These are phyloP conservation scores for Bidens hawaiensis DNA, from an alignment of 140 eudicot genomes.

Conservation along the genomic window DNA sequence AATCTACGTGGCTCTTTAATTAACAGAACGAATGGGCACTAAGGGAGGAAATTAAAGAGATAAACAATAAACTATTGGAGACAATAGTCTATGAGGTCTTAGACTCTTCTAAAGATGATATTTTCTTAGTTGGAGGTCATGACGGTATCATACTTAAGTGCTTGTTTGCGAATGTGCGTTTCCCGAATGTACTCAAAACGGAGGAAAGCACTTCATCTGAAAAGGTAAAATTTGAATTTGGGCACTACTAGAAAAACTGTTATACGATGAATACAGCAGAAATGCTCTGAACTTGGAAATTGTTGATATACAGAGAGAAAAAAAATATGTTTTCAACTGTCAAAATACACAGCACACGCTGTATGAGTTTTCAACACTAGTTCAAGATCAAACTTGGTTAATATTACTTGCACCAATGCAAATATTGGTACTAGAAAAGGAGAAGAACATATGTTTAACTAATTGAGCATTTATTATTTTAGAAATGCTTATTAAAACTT, in stretches of 20 bases:
- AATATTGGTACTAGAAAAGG: not conserved
- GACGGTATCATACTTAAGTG: conserved; percentile 34
- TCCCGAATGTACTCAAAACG: conserved; percentile 9
- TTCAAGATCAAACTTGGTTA: not conserved
- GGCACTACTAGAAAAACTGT: not conserved
- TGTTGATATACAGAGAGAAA: too few species aligned
- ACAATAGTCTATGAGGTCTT: conserved; percentile 20
- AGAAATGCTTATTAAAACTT: too few species aligned
- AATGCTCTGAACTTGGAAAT: too few species aligned
- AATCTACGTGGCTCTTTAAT: not conserved
- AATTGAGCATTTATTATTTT: not conserved
- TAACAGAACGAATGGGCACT: conserved; percentile 25
- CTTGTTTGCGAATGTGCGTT: conserved; percentile 32
- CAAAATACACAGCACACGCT: too few species aligned
- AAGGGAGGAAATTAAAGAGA: conserved; percentile 34
- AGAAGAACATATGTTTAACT: not conserved
- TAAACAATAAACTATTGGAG: conserved; percentile 34
- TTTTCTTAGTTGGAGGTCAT: not conserved
- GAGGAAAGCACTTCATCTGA: conserved; percentile 15
- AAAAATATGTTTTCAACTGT: too few species aligned
- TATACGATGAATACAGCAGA: too few species aligned
- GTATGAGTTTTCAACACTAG: not conserved
- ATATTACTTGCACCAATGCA: not conserved
- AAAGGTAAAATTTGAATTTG: conserved; percentile 24
- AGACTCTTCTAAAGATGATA: not conserved